Base-by-base conservation (phyloP, 495 filamentous ascomycete species). In the Penicillium chermesinum region DNA sequence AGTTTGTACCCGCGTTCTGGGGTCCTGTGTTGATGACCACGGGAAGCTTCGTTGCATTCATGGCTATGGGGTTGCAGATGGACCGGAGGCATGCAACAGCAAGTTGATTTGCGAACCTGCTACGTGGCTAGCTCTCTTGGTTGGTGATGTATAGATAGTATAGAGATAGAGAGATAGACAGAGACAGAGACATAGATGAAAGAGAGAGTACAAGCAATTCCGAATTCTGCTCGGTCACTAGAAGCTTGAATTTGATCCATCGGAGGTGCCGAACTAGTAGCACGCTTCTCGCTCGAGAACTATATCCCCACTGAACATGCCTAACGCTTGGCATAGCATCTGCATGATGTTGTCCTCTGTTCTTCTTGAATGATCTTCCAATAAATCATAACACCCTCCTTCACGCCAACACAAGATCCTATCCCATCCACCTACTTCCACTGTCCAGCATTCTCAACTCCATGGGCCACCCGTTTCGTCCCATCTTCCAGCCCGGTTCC, bases 361-460 rank as follows among this genome's bases (percentile, higher is more conserved):
- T n/a, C n/a, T n/a, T n/a, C n/a, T n/a, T n/a, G n/a, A n/a, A n/a
- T n/a, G n/a, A n/a, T n/a, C n/a, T n/a, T n/a, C n/a, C n/a, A n/a
- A n/a, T n/a, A n/a, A n/a, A n/a, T n/a, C n/a, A n/a, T n/a, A n/a
- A n/a, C n/a, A n/a, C n/a, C n/a, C n/a, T n/a, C n/a, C n/a, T n/a
- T n/a, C n/a, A n/a, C n/a, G n/a, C n/a, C n/a, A n/a, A 13, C 13
- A 46, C 18, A 43, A 2, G 9, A 38, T 46, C 19, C 7, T 20
- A 50, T 14, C 13, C 35, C 35, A 10, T 25, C 16, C 2, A 17
- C 14, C 58, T 40, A 78, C 71, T 77, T 82, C 74, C 83, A 82
- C 65, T 86, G 68, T 2, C 84, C 84, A 20, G 84, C 82, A 59
- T 85, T 72, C 70, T 88, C 83, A 32, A 85, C 75, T 0, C 83